Evolutionary conservation across 805 yeast genomes (phyloP).

Genomic region (Metschnikowia rubicola): DNA sequence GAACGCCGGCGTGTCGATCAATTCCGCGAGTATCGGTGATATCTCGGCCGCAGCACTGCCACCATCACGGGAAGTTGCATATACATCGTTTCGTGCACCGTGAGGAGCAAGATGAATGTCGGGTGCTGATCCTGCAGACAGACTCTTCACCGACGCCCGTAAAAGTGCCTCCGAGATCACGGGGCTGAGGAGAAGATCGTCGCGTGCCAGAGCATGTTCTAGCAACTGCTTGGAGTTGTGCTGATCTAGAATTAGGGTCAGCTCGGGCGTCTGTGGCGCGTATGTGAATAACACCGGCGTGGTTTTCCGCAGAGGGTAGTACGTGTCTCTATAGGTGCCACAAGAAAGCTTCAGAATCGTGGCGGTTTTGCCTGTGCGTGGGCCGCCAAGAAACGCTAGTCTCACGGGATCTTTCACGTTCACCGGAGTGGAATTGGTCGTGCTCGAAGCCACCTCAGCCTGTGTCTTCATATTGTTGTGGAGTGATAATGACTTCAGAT

Average conservation of each 20-base stretch:
- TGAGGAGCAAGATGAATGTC: neutral
- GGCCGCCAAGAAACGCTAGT: slow-evolving; percentile 59
- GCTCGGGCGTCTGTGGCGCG: slow-evolving; percentile 31
- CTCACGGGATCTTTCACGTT: slow-evolving; percentile 42
- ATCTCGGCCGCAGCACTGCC: slow-evolving; percentile 1
- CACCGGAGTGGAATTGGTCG: slow-evolving; percentile 6
- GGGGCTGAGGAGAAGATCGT: slow-evolving; percentile 27
- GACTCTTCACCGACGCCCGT: neutral
- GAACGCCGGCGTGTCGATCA: slow-evolving; percentile 74
- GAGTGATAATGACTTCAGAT: too few species aligned
- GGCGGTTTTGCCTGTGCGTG: slow-evolving; percentile 59
- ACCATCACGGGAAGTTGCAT: slow-evolving; percentile 15
- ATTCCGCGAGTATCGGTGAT: slow-evolving; percentile 57
- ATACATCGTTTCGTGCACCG: slow-evolving; percentile 21
- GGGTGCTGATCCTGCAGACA: neutral
- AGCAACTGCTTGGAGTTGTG: slow-evolving; percentile 14
- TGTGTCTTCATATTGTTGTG: slow-evolving; percentile 1
- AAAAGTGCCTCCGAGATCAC: slow-evolving; percentile 24
- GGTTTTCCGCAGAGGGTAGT: slow-evolving; percentile 68
- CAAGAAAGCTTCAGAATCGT: slow-evolving; percentile 47
- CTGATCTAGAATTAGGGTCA: slow-evolving; percentile 25
- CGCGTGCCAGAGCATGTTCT: slow-evolving; percentile 10
- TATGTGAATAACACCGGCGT: slow-evolving; percentile 58
- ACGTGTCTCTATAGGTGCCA: slow-evolving; percentile 57
- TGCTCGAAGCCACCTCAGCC: slow-evolving; percentile 6